These are phyloP conservation scores for Colletotrichum liaoningense DNA, from an alignment of 2,329 filamentous ascomycete genomes.

Conservation along the genomic window DNA sequence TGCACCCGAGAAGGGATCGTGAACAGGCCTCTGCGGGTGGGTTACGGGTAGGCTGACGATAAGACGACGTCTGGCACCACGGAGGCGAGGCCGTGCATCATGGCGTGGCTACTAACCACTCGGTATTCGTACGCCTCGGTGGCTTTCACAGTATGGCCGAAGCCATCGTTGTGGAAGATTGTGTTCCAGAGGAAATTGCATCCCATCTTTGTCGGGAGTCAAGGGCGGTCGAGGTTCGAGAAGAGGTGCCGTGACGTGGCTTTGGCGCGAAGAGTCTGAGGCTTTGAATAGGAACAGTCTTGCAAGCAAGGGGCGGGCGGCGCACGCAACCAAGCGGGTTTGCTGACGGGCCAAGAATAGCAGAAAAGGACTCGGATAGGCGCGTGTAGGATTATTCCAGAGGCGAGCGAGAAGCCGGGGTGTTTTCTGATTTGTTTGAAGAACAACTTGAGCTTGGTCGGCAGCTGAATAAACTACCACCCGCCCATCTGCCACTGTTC, in stretches of 20 bases:
- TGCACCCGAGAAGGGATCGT: conserved; percentile 1
- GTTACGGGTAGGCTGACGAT: conserved; percentile 4
- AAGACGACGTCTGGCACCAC: conserved; percentile 3
- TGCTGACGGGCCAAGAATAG: conserved; percentile 22
- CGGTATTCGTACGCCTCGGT: neutral
- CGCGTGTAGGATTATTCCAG: neutral
- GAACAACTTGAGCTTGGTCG: neutral
- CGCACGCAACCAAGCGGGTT: neutral
- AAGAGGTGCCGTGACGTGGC: conserved; percentile 14
- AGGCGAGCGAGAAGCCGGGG: neutral
- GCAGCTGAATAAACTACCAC: neutral
- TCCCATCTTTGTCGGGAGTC: conserved; percentile 15
- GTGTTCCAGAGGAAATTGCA: neutral
- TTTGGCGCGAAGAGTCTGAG: neutral
- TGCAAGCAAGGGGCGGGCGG: conserved; percentile 3
- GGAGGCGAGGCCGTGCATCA: neutral
- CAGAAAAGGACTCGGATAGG: neutral
- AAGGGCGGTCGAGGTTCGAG: conserved; percentile 15
- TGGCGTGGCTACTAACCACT: neutral
- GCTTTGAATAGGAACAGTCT: conserved; percentile 6
- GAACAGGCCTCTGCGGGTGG: neutral
- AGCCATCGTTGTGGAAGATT: conserved; percentile 15
- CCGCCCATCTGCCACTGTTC: neutral
- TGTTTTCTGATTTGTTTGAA: neutral
- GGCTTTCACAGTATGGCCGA: conserved; percentile 19